Conservation (phyloP, 805 yeast species). For the Candida insectorum region DNA sequence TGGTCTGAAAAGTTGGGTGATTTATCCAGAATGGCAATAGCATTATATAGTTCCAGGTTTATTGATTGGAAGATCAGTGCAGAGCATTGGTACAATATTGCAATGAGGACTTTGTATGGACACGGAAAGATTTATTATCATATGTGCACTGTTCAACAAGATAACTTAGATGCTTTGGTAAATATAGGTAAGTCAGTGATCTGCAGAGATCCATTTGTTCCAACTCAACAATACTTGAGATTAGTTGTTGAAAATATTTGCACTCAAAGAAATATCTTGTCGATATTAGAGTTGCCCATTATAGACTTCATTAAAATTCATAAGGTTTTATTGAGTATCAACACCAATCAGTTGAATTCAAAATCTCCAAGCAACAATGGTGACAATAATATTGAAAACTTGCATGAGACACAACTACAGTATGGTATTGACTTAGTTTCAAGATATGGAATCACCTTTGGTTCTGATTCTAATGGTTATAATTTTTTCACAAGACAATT, state of each 20-base stretch:
- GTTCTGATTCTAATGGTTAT: constrained; percentile 59
- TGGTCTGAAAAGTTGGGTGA: constrained; percentile 90
- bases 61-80: constrained; percentile 86
- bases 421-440: constrained; percentile 60
- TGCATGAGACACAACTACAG: constrained; percentile 46
- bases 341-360: constrained; percentile 16
- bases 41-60: constrained; percentile 71
- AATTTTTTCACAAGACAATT: constrained; percentile 53
- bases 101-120: constrained; percentile 72
- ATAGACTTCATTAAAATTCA: constrained; percentile 64
- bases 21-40: constrained; percentile 83
- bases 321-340: constrained; percentile 62
- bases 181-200: constrained; percentile 76
- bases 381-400: constrained; percentile 19
- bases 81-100: constrained; percentile 76
- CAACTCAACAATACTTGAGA: constrained; percentile 73
- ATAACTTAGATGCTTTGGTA: constrained; percentile 71
- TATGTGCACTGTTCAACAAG: constrained; percentile 82
- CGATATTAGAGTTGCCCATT: constrained; percentile 57
- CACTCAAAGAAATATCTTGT: constrained; percentile 56
- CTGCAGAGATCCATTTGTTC: constrained; percentile 81
- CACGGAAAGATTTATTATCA: constrained; percentile 86
- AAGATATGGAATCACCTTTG: constrained; percentile 63
- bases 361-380: constrained; percentile 2
- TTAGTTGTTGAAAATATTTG: constrained; percentile 77